These are phyloP conservation scores for Chalaropsis ovoidea DNA, from an alignment of 2,329 filamentous ascomycete species.

Conservation along the genomic window DNA sequence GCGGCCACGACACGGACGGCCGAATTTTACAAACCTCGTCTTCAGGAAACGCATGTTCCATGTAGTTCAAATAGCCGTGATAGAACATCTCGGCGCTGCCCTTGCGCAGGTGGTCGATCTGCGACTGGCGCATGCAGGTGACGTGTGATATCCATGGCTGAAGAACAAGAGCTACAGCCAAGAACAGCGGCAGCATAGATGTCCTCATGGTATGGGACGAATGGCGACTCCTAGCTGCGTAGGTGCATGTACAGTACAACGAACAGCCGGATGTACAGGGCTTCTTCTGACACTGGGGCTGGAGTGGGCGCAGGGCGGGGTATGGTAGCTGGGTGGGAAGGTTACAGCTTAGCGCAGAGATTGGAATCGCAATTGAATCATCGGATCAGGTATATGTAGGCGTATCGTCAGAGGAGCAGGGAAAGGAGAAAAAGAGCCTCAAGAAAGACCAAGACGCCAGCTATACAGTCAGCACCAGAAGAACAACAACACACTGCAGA, in stretches of 20 bases:
- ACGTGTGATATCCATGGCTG: slow-evolving; percentile 37
- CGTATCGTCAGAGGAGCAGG: background rate
- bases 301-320: background rate
- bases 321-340: slow-evolving; percentile 14
- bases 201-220: background rate
- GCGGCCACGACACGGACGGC: background rate
- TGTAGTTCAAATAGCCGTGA: slow-evolving; percentile 93
- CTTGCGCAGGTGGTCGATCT: slow-evolving; percentile 46
- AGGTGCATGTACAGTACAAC: background rate
- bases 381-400: slow-evolving; percentile 17
- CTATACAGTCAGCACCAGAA: background rate
- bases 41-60: slow-evolving; percentile 86
- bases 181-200: background rate
- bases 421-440: background rate
- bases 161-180: background rate
- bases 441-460: background rate
- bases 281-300: background rate
- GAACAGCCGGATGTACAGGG: background rate
- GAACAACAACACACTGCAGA: background rate
- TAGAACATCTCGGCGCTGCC: slow-evolving; percentile 77
- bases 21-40: slow-evolving; percentile 53
- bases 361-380: slow-evolving; percentile 21
- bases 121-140: slow-evolving; percentile 46
- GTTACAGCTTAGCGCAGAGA: slow-evolving; percentile 17
- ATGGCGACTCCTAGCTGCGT: background rate